phyloP scores from a whole-genome alignment of 2,329 filamentous ascomycete species.

The Ilyonectria mors-panacis region DNA sequence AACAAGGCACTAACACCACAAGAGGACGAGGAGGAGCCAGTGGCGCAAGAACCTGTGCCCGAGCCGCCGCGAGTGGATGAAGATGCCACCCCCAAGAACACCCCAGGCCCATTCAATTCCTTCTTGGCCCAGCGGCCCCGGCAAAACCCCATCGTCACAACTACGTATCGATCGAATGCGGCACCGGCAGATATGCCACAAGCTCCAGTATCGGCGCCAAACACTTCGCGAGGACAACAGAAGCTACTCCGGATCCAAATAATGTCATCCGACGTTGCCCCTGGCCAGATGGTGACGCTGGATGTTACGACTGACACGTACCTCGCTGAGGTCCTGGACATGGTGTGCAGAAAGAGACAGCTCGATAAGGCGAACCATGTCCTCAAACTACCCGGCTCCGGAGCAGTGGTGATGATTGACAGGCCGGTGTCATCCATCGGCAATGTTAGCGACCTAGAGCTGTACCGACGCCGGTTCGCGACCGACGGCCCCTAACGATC shows the following conservation, averaged over 20 bases:
- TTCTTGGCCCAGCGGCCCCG: slow-evolving; percentile 56
- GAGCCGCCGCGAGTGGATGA: slow-evolving; percentile 50
- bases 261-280: slow-evolving; percentile 76
- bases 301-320: slow-evolving; percentile 88
- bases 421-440: slow-evolving; percentile 85
- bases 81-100: slow-evolving; percentile 46
- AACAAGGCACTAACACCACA: slow-evolving; percentile 79
- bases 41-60: slow-evolving; percentile 52
- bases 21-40: slow-evolving; percentile 65
- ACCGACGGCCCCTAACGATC: slow-evolving; percentile 80
- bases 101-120: slow-evolving; percentile 49
- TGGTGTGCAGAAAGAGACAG: slow-evolving; percentile 82
- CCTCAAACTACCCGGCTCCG: slow-evolving; percentile 81
- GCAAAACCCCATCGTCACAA: slow-evolving; percentile 74
- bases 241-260: slow-evolving; percentile 82
- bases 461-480: slow-evolving; percentile 81
- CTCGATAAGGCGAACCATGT: slow-evolving; percentile 86
- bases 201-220: slow-evolving; percentile 59
- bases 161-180: slow-evolving; percentile 69
- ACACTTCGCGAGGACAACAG: slow-evolving; percentile 72
- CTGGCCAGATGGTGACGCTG: slow-evolving; percentile 81
- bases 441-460: slow-evolving; percentile 80
- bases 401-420: slow-evolving; percentile 82
- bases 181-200: slow-evolving; percentile 71
- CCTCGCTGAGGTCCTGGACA: slow-evolving; percentile 84